Base-by-base conservation (phyloP, 768 basidiomycete genomes). In the Trametes cingulata region DNA sequence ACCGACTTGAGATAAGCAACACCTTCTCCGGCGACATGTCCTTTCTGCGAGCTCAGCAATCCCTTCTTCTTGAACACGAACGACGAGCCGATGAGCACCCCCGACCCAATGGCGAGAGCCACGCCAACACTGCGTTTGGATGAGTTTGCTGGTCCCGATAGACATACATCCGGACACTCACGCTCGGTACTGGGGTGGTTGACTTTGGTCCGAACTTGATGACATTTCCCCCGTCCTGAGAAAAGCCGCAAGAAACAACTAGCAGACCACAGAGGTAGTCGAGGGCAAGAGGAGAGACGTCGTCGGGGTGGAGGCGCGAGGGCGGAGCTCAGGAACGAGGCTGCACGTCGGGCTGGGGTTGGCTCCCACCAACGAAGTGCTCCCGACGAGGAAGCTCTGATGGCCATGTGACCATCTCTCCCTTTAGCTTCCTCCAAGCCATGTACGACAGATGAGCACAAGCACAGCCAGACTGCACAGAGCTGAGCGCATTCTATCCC, bases 61-160 rank as follows among this genome's bases (percentile, higher is more conserved):
- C 76, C 83, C 69, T 81, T 83, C 73, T 85, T 85, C 76, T 85
- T 85, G 66, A 85, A 75, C 1, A 84, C 82, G 65, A 84, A 84
- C 13, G 71, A 72, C 3, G 72, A 67, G 19, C 73, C 83, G 60
- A 84, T 85, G 51, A 85, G 73, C 3, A 83, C 55, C 0, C 84
- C 84, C 35, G 76, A 78, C 0, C 65, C 69, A 24, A 77, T 67
- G 24, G 75, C 75, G 6, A 76, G 71, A 5, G 68, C 61, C 13
- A 76, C 67, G 29, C 75, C 74, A 39, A 73, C 58, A 25, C 70
- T 71, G 39, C 14, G 15, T 10, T n/a, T 7, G 17, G 13, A 41
- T 24, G 17, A 20, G 25, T 20, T 10, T 22, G 24, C 15, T 29
- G 7, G n/a, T 22, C 4, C 19, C 12, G 3, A 6, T 27, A 17